These are phyloP conservation scores for Austroboletus niveus DNA, from an alignment of 1,284 basidiomycete species.

Conservation along the genomic window DNA sequence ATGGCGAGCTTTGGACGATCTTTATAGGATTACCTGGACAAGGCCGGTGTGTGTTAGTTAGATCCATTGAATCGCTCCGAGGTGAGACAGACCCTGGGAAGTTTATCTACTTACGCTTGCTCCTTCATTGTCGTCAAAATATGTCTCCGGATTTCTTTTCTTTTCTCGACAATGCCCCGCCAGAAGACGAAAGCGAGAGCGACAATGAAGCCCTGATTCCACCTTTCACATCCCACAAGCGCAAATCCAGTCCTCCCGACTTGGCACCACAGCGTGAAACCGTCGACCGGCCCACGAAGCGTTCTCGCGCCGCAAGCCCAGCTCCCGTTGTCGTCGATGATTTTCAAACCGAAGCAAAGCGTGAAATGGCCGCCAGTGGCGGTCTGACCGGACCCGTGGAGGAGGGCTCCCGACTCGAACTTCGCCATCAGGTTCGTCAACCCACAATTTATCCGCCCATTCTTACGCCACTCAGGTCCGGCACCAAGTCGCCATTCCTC, in stretches of 20 bases:
- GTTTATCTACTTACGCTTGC: neutral
- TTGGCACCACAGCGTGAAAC: slow-evolving; percentile 5
- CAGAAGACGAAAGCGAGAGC: slow-evolving; percentile 25
- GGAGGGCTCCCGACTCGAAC: slow-evolving; percentile 65
- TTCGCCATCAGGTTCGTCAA: slow-evolving; percentile 70
- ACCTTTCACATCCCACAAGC: slow-evolving; percentile 17
- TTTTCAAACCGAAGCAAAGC: slow-evolving; percentile 85
- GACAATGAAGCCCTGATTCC: neutral
- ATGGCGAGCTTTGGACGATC: no score
- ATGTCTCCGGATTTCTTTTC: slow-evolving; percentile 30
- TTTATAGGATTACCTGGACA: no score
- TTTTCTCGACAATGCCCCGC: slow-evolving; percentile 22
- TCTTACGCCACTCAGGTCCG: slow-evolving; percentile 56
- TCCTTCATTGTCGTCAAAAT: neutral
- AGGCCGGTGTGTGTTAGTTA: no score
- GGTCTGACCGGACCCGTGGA: slow-evolving; percentile 73
- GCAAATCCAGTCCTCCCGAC: slow-evolving; percentile 17
- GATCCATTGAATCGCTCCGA: no score
- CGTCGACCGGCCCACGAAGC: slow-evolving; percentile 21
- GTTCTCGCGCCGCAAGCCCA: slow-evolving; percentile 41
- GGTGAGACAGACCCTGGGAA: neutral
- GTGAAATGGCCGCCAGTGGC: slow-evolving; percentile 83
- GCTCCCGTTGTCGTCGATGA: slow-evolving; percentile 82
- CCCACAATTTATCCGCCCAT: neutral
- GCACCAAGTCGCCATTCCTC: slow-evolving; percentile 95